Conservation (phyloP, 768 basidiomycete genomes). For the Leucosporidium scottii region DNA sequence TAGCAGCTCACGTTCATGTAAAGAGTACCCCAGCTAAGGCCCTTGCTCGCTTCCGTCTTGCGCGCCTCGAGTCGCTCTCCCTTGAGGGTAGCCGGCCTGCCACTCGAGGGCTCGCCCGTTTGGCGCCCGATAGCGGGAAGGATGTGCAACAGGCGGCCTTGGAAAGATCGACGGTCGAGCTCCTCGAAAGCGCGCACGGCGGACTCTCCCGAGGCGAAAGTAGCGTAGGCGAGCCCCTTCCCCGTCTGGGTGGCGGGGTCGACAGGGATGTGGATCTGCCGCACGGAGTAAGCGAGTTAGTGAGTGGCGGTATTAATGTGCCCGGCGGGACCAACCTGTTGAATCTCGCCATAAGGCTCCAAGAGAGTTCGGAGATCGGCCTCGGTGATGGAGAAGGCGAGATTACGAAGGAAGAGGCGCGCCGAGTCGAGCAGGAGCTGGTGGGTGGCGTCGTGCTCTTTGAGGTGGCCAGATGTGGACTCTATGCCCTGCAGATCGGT, state of each 20-base stretch:
- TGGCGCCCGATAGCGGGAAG: constrained; percentile 61
- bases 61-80: constrained; percentile 55
- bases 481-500: too few relatives aligned
- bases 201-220: constrained; percentile 47
- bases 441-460: not conserved
- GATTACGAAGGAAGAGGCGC: constrained; percentile 86
- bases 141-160: constrained; percentile 85
- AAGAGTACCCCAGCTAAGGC: constrained; percentile 87
- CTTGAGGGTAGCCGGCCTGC: constrained; percentile 52
- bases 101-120: constrained; percentile 40
- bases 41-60: constrained; percentile 63
- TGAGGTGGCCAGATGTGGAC: not conserved
- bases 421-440: constrained; percentile 33
- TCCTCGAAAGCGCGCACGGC: constrained; percentile 66
- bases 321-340: constrained; percentile 58
- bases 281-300: not conserved
- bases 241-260: constrained; percentile 48
- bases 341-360: constrained; percentile 60
- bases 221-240: constrained; percentile 61
- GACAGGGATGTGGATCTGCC: constrained; percentile 55
- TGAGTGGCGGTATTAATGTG: too few relatives aligned
- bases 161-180: constrained; percentile 77
- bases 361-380: constrained; percentile 63
- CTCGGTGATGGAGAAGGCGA: constrained; percentile 77
- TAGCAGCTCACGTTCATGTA: constrained; percentile 88